Evolutionary conservation across 2,329 filamentous ascomycete species (phyloP), one percentile per base, ranked within the genome.

Genomic region (Escovopsis weberi): DNA sequence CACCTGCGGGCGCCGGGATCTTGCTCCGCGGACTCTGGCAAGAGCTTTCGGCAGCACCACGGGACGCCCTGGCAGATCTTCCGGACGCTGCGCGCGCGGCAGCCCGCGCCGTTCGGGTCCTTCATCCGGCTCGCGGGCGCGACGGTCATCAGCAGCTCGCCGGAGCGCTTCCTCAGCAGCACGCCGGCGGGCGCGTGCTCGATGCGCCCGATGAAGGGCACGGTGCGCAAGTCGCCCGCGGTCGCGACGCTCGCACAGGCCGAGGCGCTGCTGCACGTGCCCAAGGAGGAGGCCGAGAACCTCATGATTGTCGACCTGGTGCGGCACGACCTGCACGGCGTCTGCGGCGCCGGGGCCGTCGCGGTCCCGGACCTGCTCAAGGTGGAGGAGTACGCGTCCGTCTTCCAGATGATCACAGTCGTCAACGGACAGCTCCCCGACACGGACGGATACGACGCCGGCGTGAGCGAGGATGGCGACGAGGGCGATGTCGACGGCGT

Each of bases 231-330:
- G 53, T 75, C 73, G 0, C 65, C 69, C 1, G 68, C 67, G 1
- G 77, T 72, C 0, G 58, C 81, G 33, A 91, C 82, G 0, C 68
- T 82, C n/a, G 73, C 70, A 5, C 73, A 83, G 53, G 88, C 89
- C 1, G 77, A 80, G 47, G 64, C 66, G 26, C 75, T 93, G 34
- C 73, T 95, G 12, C 76, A 81, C 44, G 74, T 85, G 0, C 81
- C 84, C 19, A 96, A 96, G 59, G 91, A 96, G 60, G 80, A 85
- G 53, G 89, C 89, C 0, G 89, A 96, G 65, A 96, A 96, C 55
- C 72, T 96, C 23, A 96, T 96, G 91, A 95, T 96, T 53, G 88
- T 94, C 2, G 89, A 96, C 59, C 70, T 96, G 1, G 91, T 95
- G n/a, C 76, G 89, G 0, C 89, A 96, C 56, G 89, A 96, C 59